Evolutionary conservation across 257 asterid genomes (phyloP).

Genomic region (Solanum tacnaense): DNA sequence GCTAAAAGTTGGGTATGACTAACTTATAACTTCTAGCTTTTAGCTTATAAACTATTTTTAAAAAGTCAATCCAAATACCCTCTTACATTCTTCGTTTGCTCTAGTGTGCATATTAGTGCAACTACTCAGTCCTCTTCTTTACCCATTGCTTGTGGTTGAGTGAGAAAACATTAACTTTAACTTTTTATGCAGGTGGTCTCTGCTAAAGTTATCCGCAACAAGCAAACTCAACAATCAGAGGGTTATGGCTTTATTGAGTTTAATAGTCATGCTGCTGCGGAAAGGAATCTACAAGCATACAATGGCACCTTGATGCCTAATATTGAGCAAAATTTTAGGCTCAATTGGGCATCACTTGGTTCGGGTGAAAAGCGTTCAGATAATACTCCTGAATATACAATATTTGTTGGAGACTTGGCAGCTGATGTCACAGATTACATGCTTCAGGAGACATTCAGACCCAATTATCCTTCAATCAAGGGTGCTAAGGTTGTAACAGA

Average conservation of each 20-base stretch:
- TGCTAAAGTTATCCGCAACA: constrained; percentile 67
- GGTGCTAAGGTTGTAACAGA: constrained; percentile 81
- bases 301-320: constrained; percentile 64
- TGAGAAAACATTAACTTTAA: neutral
- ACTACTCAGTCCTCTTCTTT: neutral
- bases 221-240: constrained; percentile 62
- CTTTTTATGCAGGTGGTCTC: constrained; percentile 29
- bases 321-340: constrained; percentile 45
- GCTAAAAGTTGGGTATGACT: neutral
- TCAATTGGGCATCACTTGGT: constrained; percentile 82
- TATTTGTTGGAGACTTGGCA: constrained; percentile 86
- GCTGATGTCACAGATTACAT: constrained; percentile 75
- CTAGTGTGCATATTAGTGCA: neutral
- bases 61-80: neutral
- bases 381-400: constrained; percentile 56
- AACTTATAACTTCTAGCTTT: neutral
- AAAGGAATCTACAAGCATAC: constrained; percentile 44
- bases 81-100: neutral
- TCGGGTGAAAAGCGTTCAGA: constrained; percentile 63
- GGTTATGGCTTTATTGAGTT: constrained; percentile 83
- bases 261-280: constrained; percentile 55
- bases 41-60: neutral
- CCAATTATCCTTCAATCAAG: constrained; percentile 51
- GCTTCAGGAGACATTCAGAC: constrained; percentile 61
- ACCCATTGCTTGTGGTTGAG: neutral